Evolutionary conservation across 1,284 basidiomycete genomes (phyloP).

Genomic region (Leucoagaricus sp.): DNA sequence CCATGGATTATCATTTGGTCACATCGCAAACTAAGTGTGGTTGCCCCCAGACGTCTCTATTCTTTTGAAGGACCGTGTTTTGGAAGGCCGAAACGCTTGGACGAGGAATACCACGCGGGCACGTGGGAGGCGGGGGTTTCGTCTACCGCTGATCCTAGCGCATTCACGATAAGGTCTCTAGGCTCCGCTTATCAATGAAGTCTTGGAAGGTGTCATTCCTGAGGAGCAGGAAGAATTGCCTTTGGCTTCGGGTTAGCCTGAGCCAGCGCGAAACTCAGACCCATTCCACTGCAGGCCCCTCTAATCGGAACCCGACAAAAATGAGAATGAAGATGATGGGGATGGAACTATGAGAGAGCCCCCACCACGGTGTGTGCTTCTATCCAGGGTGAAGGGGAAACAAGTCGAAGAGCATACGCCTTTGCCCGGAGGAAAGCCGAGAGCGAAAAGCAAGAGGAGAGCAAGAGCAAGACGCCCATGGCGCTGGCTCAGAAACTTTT

Average conservation of each 20-base stretch:
- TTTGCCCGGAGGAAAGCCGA: conserved; percentile 18
- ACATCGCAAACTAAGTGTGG: too few relatives aligned
- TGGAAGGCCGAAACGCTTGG: not conserved
- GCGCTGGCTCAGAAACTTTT: conserved; percentile 19
- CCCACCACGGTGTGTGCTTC: conserved; percentile 9
- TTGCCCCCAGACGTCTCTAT: too few relatives aligned
- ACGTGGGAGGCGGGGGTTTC: conserved; percentile 24
- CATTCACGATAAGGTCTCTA: not conserved
- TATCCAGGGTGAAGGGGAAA: conserved; percentile 6
- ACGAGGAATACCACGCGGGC: conserved; percentile 29
- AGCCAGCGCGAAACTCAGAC: conserved; percentile 31
- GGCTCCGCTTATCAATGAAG: not conserved
- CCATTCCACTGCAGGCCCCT: conserved; percentile 31
- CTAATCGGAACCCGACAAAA: not conserved
- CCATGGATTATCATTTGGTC: too few relatives aligned
- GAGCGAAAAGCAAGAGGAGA: conserved; percentile 15
- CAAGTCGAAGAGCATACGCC: conserved; percentile 5
- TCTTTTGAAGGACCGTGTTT: not conserved
- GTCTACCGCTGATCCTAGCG: not conserved
- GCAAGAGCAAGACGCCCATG: conserved; percentile 18
- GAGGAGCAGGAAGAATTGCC: conserved; percentile 15
- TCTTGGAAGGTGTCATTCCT: conserved; percentile 1
- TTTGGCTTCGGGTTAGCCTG: conserved; percentile 9
- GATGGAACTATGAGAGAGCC: conserved; percentile 8
- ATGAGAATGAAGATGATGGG: conserved; percentile 17